phyloP scores from a whole-genome alignment of 2,329 filamentous ascomycete species.

The Penicillium sp. region DNA sequence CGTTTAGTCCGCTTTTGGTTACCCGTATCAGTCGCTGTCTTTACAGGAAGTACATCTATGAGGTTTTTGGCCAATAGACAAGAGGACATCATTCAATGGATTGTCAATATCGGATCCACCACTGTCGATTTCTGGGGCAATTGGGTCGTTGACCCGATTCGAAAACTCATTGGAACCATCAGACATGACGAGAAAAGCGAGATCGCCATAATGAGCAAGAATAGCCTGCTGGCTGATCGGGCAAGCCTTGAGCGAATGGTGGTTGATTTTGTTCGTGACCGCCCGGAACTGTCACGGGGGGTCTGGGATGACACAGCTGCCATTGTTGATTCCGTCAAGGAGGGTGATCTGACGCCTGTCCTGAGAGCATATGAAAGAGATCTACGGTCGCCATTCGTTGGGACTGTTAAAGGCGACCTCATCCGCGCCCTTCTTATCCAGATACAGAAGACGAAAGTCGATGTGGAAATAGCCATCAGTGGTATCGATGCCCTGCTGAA shows the following conservation, averaged over 20 bases:
- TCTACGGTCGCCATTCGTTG: conserved; percentile 73
- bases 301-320: conserved; percentile 61
- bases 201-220: conserved; percentile 93
- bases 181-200: conserved; percentile 88
- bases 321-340: conserved; percentile 74
- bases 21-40: conserved; percentile 63
- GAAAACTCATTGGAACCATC: conserved; percentile 84
- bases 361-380: conserved; percentile 89
- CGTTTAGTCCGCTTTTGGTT: conserved; percentile 82
- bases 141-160: conserved; percentile 84
- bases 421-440: conserved; percentile 90
- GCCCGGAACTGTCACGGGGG: conserved; percentile 56
- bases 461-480: conserved; percentile 91
- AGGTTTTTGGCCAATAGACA: conserved; percentile 70
- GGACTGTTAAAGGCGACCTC: conserved; percentile 79
- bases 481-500: conserved; percentile 93
- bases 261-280: conserved; percentile 86
- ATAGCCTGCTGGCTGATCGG: conserved; percentile 83
- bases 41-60: conserved; percentile 84
- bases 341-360: conserved; percentile 90
- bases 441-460: conserved; percentile 97
- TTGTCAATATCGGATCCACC: conserved; percentile 73
- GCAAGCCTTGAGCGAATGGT: conserved; percentile 97
- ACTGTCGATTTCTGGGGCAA: conserved; percentile 89
- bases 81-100: conserved; percentile 75